These are phyloP conservation scores for Raphanus raphanistrum DNA, from an alignment of 345 rosid genomes.

Conservation along the genomic window DNA sequence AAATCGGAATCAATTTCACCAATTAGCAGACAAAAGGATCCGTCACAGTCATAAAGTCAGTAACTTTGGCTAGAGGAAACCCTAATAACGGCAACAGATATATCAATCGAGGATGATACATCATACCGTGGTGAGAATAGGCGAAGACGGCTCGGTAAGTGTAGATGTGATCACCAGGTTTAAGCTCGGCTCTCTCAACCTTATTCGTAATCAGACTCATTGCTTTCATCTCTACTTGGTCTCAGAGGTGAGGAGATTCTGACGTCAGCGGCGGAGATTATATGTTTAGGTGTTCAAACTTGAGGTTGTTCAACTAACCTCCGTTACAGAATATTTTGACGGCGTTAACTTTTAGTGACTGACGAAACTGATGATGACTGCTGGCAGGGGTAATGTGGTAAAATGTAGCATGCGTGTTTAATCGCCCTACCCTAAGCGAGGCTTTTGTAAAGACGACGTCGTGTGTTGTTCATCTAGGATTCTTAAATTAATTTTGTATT, in stretches of 20 bases:
- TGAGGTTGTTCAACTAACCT: background rate
- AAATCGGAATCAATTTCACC: too few species aligned
- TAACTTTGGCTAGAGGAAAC: background rate
- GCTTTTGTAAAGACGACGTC: background rate
- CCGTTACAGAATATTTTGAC: constrained; percentile 28
- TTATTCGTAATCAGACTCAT: constrained; percentile 85
- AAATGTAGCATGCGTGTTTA: background rate
- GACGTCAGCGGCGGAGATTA: constrained; percentile 29
- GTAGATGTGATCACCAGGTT: constrained; percentile 90
- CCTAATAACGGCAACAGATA: constrained; percentile 8
- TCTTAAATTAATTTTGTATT: background rate
- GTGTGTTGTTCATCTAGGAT: background rate
- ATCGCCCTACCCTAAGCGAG: background rate
- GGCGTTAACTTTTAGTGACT: constrained; percentile 26
- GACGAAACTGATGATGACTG: background rate
- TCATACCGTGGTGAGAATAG: constrained; percentile 89
- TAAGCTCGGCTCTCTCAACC: constrained; percentile 73
- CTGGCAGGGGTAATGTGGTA: constrained; percentile 15
- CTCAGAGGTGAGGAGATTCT: constrained; percentile 20
- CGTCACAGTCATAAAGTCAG: background rate
- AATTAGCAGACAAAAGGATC: too few species aligned
- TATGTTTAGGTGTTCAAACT: constrained; percentile 7
- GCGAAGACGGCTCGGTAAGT: constrained; percentile 92
- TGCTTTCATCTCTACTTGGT: constrained; percentile 19
- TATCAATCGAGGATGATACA: background rate